Evolutionary conservation across 1,284 basidiomycete genomes (phyloP), one percentile per base, ranked within the genome.

Genomic region (Boletus smithii): DNA sequence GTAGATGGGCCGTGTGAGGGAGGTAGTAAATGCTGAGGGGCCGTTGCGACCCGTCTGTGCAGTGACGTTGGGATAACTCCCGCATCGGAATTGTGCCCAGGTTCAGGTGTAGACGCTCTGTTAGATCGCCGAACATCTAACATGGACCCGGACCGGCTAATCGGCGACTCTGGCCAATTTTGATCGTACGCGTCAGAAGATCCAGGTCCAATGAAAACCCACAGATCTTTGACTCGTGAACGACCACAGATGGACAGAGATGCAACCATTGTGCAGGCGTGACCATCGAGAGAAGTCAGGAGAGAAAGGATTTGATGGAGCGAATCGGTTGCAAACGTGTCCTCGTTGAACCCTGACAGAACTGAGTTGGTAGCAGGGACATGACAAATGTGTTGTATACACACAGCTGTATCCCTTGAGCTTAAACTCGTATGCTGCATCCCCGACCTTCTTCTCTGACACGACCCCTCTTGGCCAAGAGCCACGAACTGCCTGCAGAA

Each of bases 391-490:
- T 34, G 20, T 37, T 43, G 35, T 46, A 37, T 41, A 71, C 80
- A 49, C 60, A 88, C 86, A 87, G 71, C 76, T 81, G 62, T 88
- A 89, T 14, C 86, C 87, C 57, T 85, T 87, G 46, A 89, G 71
- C 61, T 85, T 88, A 68, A 89, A 89, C 62, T 89, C 86, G 59
- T 78, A 89, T 14, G 79, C 78, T 44, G 77, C 76, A 27, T 84
- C 80, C 9, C 78, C 81, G 1, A 87, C 72, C 60, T 84, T 88
- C 72, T 83, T 86, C 65, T 89, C 86, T 1, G 79, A 79, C 8
- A 83, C 76, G 11, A 88, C 83, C 17, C 86, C 87, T 55, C 85
- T 75, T 16, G 87, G 86, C 87, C 86, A 89, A 16, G 87, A 78
- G 9, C 73, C 75, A 49, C 87, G 76, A 13, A 88, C 85, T n/a